Evolutionary conservation across 176 grass and related monocot species (phyloP), one percentile per base, ranked within the genome.

Genomic region (Typha latifolia): DNA sequence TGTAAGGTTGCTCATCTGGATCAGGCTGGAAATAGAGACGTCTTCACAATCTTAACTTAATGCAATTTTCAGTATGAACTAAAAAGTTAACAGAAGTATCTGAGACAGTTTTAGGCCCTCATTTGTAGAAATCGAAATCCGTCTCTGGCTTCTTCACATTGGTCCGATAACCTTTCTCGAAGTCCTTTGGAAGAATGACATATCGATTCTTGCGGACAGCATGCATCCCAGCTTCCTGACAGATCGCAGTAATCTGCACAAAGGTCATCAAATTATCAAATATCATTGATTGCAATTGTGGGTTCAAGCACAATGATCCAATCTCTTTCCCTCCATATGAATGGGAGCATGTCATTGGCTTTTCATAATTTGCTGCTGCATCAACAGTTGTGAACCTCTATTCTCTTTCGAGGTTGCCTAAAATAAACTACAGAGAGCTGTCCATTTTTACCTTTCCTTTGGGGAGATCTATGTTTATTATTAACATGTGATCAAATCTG

Each of bases 221-320:
- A 67, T 99, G 94, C 94, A 99, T 99, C 7, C 94, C 94, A 2
- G 94, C 94, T 84, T 99, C 94, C 64, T 99, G 94, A 66, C 94
- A 99, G 61, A 87, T 95, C n/a, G 86, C 90, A 64, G 90, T 12
- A 64, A 95, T 95, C 90, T 95, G 84, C 51, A 68, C 1, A n/a
- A 6, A 26, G 48, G 14, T 27, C 14, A 66, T 2, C n/a, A 29
- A 47, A 66, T 59, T 14, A 34, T 55, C 24, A 20, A 20, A 14
- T 23, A 43, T 11, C 22, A 15, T 19, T 64, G 19, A 4, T 27
- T 10, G 14, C 37, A 43, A 10, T 43, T 34, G 55, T 8, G 56
- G 11, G 21, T 56, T 24, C 15, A 9, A 19, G 53, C 20, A 21
- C 9, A 59, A 59, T 9, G 5, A 3, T 59, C 20, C 8, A 4